Evolutionary conservation across 345 rosid species (phyloP), one percentile per base, ranked within the genome.

Genomic region (Aquilaria malaccensis): DNA sequence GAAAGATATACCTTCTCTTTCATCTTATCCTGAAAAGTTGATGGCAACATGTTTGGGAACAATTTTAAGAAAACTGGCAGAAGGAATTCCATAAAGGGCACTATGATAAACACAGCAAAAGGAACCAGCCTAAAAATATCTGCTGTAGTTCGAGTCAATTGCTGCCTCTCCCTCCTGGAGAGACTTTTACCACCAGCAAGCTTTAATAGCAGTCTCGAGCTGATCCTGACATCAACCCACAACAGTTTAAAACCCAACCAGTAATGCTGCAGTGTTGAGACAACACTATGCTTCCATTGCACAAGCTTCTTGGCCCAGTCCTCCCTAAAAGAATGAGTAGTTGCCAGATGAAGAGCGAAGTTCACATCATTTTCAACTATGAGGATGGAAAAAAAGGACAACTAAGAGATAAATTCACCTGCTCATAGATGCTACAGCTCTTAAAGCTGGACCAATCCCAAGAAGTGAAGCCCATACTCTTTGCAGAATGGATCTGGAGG

Each of bases 51-150:
- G 74, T 81, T 83, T 50, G 93, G 93, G 72, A 86, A 86, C 45
- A 86, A 73, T 74, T 78, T 86, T 66, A 86, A 78, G 68, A 83
- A 83, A 31, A 86, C 89, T 0, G 93, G 93, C 33, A 86, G 76
- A 59, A 86, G 66, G 68, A 86, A 86, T 66, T 86, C 93, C 89
- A 86, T 86, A 69, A 86, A 86, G 9, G 93, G 93, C 55, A 86
- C 89, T 0, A 86, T 69, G 30, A 86, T 80, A 74, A 86, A 86
- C 65, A 86, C 95, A 9, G 92, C 90, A 74, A 87, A 73, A 37
- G 97, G 97, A 56, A 83, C 95, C 56, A 90, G 74, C 74, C 95
- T 80, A 69, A 90, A 90, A 66, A 90, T 90, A 74, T 90, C 95
- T n/a, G 92, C 95, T 60, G 92, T 87, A 11, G 97, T 90, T 55